Conservation (phyloP, 2,329 filamentous ascomycete species). For the Ceratocystis variospora region DNA sequence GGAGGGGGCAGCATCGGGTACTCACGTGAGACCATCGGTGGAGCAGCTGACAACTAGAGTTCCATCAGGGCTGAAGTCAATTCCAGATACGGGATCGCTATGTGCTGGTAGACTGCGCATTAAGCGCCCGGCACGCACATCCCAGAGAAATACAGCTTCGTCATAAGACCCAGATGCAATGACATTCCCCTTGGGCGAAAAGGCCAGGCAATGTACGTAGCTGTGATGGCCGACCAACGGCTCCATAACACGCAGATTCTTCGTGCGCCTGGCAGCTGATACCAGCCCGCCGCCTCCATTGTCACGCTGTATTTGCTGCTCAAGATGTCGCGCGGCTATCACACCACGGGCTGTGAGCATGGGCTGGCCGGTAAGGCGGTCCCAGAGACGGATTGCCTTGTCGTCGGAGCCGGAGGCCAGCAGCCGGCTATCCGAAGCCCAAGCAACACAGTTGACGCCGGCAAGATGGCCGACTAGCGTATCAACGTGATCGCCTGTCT, state of each 20-base stretch:
- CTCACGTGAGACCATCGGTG: constrained; percentile 74
- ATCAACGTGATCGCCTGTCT: constrained; percentile 65
- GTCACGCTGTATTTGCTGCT: constrained; percentile 23
- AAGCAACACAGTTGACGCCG: constrained; percentile 83
- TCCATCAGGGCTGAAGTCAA: constrained; percentile 85
- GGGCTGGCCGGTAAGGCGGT: constrained; percentile 48
- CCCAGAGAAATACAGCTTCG: constrained; percentile 94
- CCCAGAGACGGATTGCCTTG: constrained; percentile 91
- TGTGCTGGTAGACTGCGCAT: constrained; percentile 91
- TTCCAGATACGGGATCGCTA: constrained; percentile 83
- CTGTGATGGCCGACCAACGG: constrained; percentile 80
- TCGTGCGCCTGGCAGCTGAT: constrained; percentile 19
- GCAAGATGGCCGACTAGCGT: constrained; percentile 89
- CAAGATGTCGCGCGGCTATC: constrained; percentile 13
- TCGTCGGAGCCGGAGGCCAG: constrained; percentile 89
- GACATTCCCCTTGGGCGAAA: constrained; percentile 97
- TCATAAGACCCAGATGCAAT: constrained; percentile 92
- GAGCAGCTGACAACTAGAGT: constrained; percentile 86
- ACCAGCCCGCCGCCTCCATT: constrained; percentile 19
- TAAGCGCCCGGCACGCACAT: constrained; percentile 70
- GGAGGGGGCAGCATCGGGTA: constrained; percentile 21
- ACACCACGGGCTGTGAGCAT: constrained; percentile 34
- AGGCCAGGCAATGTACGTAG: constrained; percentile 86
- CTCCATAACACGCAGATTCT: constrained; percentile 27
- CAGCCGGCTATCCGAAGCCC: constrained; percentile 77